These are phyloP conservation scores for Rheum nobile DNA, from an alignment of 148 eudicot genomes.

Conservation along the genomic window DNA sequence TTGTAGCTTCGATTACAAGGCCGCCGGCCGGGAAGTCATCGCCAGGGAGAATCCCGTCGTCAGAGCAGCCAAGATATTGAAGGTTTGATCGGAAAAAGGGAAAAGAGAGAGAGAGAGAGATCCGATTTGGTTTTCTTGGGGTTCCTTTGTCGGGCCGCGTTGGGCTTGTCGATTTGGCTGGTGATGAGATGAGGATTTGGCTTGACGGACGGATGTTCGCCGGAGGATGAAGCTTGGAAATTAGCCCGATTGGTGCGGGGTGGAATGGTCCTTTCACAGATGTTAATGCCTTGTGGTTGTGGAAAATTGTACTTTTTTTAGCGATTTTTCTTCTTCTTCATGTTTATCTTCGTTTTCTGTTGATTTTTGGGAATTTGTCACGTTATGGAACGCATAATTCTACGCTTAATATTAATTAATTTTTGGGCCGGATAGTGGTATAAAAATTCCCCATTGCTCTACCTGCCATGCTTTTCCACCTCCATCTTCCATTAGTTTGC, in stretches of 20 bases:
- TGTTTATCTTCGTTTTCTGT: neutral
- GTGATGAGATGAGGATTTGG: neutral
- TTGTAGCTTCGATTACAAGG: constrained; percentile 50
- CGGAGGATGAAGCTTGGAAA: neutral
- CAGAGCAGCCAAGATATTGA: constrained; percentile 37
- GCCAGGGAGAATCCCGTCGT: constrained; percentile 55
- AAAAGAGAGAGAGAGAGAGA: neutral
- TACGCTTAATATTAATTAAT: neutral
- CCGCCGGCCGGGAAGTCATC: constrained; percentile 48
- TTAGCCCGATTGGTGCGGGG: neutral
- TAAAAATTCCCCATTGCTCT: neutral
- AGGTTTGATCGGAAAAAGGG: neutral
- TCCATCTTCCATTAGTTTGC: neutral
- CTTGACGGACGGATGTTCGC: neutral
- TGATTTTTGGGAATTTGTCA: neutral
- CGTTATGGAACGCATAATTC: neutral
- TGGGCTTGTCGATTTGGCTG: neutral
- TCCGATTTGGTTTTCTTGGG: neutral
- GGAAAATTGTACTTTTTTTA: neutral
- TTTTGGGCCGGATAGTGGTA: neutral
- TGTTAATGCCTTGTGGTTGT: neutral
- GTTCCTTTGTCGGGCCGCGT: neutral
- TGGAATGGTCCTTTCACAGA: neutral
- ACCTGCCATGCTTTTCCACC: neutral
- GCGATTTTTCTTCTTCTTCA: neutral